Evolutionary conservation across 139 green algal genomes (phyloP), one percentile per base, ranked within the genome.

Genomic region (Gonium pectorale): DNA sequence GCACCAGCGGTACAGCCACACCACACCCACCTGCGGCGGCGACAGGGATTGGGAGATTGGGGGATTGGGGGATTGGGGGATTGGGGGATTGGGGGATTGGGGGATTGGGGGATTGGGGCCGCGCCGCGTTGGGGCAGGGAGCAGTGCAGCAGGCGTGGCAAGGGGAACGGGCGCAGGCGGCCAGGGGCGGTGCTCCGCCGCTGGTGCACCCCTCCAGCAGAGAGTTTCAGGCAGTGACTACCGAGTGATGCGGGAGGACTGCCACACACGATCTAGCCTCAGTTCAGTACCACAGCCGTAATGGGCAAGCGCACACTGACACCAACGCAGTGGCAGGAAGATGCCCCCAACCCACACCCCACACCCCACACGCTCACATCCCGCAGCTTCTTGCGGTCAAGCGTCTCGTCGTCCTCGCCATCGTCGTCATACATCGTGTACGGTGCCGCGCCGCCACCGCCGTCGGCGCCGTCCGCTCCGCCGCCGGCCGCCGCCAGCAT

Each of bases 1-100:
- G 60, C 63, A 74, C 62, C 78, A 84, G 43, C 62, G 63, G 63
- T 74, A 74, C 29, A 95, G 62, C 92, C 92, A 94, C 63, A 74
- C 78, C 43, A 84, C 78, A 21, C 78, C 78, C 44, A 38, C 63
- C 78, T 84, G 78, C 11, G 56, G 19, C 1, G 24, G 46, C 46
- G 2, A 11, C 15, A 67, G 46, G 33, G 13, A 35, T 5, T 19
- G 33, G 27, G 46, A 59, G 17, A 67, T 67, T 26, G 2, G 4
- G 15, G 59, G 3, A 38, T 15, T 3, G 2, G 64, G 0, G 35
- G 64, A 5, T 21, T 19, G 35, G 37, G 35, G 3, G 35, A 44
- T 19, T 3, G 27, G 33, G 19, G 33, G 17, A 35, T 35, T 5
- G 9, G 8, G 31, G 37, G 38, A 6, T 5, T 29, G 37, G 15